phyloP scores from a whole-genome alignment of 2,329 filamentous ascomycete genomes.

The Coniosporium uncinatum region DNA sequence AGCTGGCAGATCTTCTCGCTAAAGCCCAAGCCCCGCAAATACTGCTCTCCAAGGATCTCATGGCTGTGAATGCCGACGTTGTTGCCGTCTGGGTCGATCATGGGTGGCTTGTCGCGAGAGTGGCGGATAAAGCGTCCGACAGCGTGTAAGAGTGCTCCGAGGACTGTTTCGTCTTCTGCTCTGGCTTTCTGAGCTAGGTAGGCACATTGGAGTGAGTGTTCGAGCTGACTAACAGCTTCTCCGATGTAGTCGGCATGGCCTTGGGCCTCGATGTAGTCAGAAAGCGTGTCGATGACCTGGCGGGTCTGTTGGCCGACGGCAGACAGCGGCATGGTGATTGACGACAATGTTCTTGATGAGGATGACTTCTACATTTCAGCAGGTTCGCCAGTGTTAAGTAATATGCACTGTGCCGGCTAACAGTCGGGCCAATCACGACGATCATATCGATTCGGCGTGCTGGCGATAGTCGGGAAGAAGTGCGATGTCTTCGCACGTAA shows the following conservation, averaged over 20 bases:
- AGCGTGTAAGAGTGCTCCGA: conserved; percentile 21
- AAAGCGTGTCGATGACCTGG: too few species aligned
- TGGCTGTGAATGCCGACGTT: conserved; percentile 19
- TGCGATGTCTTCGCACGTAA: too few species aligned
- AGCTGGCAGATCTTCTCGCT: conserved; percentile 19
- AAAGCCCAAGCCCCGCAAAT: conserved; percentile 19
- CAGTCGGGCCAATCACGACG: too few species aligned
- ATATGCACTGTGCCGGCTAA: too few species aligned
- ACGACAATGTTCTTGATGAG: too few species aligned
- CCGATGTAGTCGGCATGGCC: conserved; percentile 26
- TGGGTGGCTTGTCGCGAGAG: conserved; percentile 15
- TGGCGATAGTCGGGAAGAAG: too few species aligned
- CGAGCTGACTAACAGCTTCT: conserved; percentile 25
- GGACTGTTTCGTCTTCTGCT: conserved; percentile 17
- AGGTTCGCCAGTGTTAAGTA: too few species aligned
- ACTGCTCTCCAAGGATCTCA: conserved; percentile 19
- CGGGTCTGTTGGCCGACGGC: too few species aligned
- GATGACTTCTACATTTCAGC: too few species aligned
- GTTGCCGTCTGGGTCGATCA: conserved; percentile 16
- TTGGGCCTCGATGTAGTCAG: conserved; percentile 17
- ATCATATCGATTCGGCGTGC: too few species aligned
- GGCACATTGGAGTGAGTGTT: conserved; percentile 24
- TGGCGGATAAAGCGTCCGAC: conserved; percentile 22
- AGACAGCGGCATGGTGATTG: too few species aligned
- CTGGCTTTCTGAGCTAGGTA: conserved; percentile 19